These are phyloP conservation scores for Fusarium tjaetaba DNA, from an alignment of 2,329 filamentous ascomycete species.

Conservation along the genomic window DNA sequence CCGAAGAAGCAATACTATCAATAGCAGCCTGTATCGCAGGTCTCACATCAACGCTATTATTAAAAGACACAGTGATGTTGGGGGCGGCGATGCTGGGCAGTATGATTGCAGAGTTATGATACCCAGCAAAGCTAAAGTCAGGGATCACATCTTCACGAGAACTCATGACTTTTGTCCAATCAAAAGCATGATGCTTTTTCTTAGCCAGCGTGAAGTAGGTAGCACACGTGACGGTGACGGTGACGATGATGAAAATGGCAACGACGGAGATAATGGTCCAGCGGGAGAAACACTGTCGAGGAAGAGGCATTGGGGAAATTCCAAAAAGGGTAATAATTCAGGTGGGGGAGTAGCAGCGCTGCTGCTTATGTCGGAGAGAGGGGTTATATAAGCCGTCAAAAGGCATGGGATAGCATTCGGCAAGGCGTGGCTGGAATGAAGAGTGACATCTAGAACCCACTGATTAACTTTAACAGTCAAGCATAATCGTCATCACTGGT, in stretches of 20 bases:
- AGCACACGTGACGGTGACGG: background rate
- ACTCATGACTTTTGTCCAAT: slow-evolving; percentile 23
- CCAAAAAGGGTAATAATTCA: background rate
- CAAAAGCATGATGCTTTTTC: slow-evolving; percentile 2
- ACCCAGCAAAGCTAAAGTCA: slow-evolving; percentile 38
- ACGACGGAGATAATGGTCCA: background rate
- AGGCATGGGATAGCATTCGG: background rate
- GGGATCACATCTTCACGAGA: slow-evolving; percentile 26
- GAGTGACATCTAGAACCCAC: background rate
- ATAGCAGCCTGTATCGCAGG: slow-evolving; percentile 27
- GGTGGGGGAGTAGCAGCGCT: background rate
- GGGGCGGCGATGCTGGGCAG: background rate
- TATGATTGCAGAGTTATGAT: slow-evolving; percentile 27
- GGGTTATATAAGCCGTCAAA: slow-evolving; percentile 1
- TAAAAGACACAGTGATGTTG: background rate
- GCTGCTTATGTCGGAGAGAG: background rate
- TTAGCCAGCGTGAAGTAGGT: slow-evolving; percentile 13
- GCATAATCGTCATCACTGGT: background rate
- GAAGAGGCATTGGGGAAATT: slow-evolving; percentile 4
- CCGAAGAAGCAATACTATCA: background rate
- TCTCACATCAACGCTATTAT: slow-evolving; percentile 4
- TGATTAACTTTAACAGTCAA: background rate
- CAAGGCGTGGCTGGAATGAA: background rate
- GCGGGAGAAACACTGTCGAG: slow-evolving; percentile 16
- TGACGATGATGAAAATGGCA: background rate